phyloP scores from a whole-genome alignment of 371 early-diverging fungal species.

The Spraguea lophii region DNA sequence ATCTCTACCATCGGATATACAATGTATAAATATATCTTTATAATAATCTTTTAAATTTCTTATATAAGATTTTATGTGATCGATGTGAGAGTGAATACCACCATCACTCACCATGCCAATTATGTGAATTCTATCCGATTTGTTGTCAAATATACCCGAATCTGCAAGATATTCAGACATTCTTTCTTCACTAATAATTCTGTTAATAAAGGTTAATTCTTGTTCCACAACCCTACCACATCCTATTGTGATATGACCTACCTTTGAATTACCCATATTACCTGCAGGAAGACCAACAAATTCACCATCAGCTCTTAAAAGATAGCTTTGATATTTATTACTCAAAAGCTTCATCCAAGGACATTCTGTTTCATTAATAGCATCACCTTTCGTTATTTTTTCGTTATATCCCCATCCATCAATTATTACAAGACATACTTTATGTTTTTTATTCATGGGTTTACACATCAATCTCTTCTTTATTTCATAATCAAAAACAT shows the following conservation, averaged over 20 bases:
- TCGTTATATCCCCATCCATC: constrained; percentile 45
- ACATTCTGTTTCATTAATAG: constrained; percentile 5
- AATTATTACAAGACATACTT: constrained; percentile 42
- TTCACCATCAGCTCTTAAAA: constrained; percentile 74
- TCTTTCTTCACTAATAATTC: constrained; percentile 13
- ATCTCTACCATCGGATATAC: constrained; percentile 93
- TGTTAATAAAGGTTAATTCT: constrained; percentile 48
- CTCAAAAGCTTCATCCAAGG: constrained; percentile 16
- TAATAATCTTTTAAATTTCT: constrained; percentile 59
- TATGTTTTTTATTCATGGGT: too few relatives aligned
- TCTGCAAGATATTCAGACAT: constrained; percentile 52
- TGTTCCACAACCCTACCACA: constrained; percentile 92
- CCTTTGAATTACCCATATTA: constrained; percentile 97
- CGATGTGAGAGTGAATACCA: constrained; percentile 90
- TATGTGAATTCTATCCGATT: constrained; percentile 55
- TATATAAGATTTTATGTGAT: constrained; percentile 64
- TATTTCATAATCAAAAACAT: too few relatives aligned
- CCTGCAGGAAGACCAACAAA: constrained; percentile 88
- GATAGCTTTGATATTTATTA: constrained; percentile 34
- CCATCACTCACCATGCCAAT: constrained; percentile 82
- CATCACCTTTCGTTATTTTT: constrained; percentile 13
- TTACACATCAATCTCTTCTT: too few relatives aligned
- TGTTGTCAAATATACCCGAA: constrained; percentile 61
- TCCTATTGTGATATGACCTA: constrained; percentile 96
- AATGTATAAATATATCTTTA: constrained; percentile 74